phyloP scores from a whole-genome alignment of 164 flowering plant species.

The Annona squamosa region DNA sequence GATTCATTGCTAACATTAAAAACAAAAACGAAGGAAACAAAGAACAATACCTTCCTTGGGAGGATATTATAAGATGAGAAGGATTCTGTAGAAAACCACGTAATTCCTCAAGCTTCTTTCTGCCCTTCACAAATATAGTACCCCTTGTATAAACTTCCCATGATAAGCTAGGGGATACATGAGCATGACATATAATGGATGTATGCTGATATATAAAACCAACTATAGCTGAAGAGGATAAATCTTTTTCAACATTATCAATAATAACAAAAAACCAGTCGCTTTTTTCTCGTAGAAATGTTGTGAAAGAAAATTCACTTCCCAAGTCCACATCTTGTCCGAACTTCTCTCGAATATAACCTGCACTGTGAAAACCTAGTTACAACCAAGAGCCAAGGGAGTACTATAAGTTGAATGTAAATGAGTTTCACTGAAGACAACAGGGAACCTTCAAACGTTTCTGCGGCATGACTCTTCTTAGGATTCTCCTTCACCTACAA shows the following conservation, averaged over 20 bases:
- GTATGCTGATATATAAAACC: conserved; percentile 33
- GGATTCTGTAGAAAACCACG: conserved; percentile 30
- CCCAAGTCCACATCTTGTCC: conserved; percentile 26
- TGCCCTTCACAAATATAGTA: conserved; percentile 21
- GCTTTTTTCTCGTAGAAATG: conserved; percentile 1
- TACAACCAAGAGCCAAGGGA: background rate
- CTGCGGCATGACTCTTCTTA: background rate
- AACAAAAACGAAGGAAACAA: background rate
- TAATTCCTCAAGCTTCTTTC: conserved; percentile 28
- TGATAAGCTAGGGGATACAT: conserved; percentile 33
- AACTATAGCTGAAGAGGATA: conserved; percentile 25
- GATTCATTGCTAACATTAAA: background rate
- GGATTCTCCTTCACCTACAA: conserved; percentile 2
- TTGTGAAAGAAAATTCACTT: conserved; percentile 5
- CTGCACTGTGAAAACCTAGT: conserved; percentile 7
- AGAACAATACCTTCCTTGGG: conserved; percentile 33
- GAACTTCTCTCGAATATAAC: conserved; percentile 3
- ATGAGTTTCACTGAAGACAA: background rate
- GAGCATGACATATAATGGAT: conserved; percentile 25
- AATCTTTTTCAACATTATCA: conserved; percentile 44
- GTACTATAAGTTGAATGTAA: background rate
- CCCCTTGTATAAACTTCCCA: conserved; percentile 33
- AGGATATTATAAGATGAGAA: conserved; percentile 36
- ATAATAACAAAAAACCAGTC: conserved; percentile 21
- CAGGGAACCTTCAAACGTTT: conserved; percentile 5